Conservation (phyloP, 2,329 filamentous ascomycete species). For the Calonectria crousiana region DNA sequence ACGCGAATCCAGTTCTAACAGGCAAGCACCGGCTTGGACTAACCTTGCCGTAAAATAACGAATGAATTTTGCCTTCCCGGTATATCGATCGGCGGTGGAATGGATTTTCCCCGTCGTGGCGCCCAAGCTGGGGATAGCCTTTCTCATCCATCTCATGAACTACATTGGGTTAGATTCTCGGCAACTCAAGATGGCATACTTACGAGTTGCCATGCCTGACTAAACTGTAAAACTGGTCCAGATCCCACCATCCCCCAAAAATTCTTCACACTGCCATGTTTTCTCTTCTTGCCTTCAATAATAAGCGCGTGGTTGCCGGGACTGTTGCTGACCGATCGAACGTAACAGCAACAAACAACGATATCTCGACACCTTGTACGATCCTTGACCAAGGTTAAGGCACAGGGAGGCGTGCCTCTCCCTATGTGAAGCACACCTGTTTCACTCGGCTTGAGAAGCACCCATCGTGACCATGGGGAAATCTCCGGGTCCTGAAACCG, state of each 20-base stretch:
- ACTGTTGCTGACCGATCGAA: not conserved
- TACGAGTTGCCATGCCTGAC: not conserved
- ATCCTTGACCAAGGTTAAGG: not conserved
- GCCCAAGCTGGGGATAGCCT: not conserved
- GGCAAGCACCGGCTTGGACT: not conserved
- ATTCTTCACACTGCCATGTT: not conserved
- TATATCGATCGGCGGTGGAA: not conserved
- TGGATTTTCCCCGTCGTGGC: not conserved
- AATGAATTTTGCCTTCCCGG: not conserved
- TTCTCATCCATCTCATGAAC: not conserved
- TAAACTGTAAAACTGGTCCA: not conserved
- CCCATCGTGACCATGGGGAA: not conserved
- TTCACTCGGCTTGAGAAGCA: not conserved
- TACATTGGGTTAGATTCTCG: not conserved
- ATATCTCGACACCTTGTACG: not conserved
- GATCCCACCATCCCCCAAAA: not conserved
- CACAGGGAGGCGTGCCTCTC: not conserved
- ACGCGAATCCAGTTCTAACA: not conserved
- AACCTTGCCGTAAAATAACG: not conserved
- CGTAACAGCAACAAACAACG: too few species aligned
- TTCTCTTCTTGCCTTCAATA: not conserved
- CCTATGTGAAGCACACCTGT: not conserved
- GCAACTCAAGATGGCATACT: not conserved
- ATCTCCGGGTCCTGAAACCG: not conserved
- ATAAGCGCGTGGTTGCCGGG: not conserved